Percentiles rank a stretch among this genome's conserved stretches.
These are phyloP conservation scores for Yamadazyma triangularis DNA, from an alignment of 1,139 yeast genomes.

Conservation along the genomic window DNA sequence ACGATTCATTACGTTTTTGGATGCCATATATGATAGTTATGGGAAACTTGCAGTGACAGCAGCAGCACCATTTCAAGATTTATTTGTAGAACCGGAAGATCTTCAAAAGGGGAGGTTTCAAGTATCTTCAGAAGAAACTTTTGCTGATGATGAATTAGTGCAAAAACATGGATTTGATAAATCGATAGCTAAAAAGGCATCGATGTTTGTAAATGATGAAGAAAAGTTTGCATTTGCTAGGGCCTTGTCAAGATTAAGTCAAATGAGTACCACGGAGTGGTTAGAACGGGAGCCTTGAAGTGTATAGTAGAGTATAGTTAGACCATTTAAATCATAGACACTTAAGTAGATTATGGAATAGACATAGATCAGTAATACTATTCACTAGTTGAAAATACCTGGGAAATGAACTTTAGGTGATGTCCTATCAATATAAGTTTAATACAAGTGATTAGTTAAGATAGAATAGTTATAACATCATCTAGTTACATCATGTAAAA, in stretches of 20 bases:
- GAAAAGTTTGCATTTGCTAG: slow-evolving; percentile 96
- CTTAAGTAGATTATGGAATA: too few species aligned
- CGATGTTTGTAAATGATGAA: slow-evolving; percentile 84
- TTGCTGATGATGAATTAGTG: slow-evolving; percentile 59
- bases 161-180: slow-evolving; percentile 71
- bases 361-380: too few species aligned
- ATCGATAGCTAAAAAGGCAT: slow-evolving; percentile 69
- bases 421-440: too few species aligned
- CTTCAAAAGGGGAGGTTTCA: slow-evolving; percentile 52
- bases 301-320: too few species aligned
- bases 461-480: too few species aligned
- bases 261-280: slow-evolving; percentile 95
- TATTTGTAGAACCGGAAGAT: slow-evolving; percentile 82
- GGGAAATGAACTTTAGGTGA: too few species aligned
- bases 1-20: slow-evolving; percentile 87
- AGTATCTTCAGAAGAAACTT: slow-evolving; percentile 37
- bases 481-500: too few species aligned
- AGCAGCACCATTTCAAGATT: slow-evolving; percentile 76
- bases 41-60: slow-evolving; percentile 86
- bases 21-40: slow-evolving; percentile 90
- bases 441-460: too few species aligned
- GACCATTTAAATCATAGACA: too few species aligned
- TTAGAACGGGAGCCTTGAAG: too few species aligned
- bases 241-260: slow-evolving; percentile 83
- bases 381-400: too few species aligned